A percentile compares a stretch with the other conserved stretches of the same genome.
These are phyloP conservation scores for Erucastrum elatum DNA, from an alignment of 345 rosid species.

Conservation along the genomic window DNA sequence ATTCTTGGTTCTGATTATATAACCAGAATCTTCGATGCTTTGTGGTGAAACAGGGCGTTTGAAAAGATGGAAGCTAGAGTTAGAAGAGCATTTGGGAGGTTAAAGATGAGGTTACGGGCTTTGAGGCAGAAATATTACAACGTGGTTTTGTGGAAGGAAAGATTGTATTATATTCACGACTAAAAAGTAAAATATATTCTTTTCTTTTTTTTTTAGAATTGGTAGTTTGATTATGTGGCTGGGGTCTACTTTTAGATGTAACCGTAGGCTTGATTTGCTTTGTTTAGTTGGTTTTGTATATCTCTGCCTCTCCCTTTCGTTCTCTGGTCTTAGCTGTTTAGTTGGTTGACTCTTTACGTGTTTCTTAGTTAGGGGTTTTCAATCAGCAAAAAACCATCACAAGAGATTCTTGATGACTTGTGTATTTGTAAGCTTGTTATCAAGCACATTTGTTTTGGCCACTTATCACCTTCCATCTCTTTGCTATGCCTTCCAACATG, in stretches of 20 bases:
- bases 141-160: slow-evolving; percentile 28
- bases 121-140: slow-evolving; percentile 29
- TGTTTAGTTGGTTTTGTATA: slow-evolving; percentile 28
- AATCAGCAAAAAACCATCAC: slow-evolving; percentile 9
- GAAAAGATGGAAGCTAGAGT: slow-evolving; percentile 50
- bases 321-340: slow-evolving; percentile 13
- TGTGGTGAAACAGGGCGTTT: slow-evolving; percentile 31
- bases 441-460: not conserved
- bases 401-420: slow-evolving; percentile 21
- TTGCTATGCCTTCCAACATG: not conserved
- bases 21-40: not conserved
- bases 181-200: slow-evolving; percentile 32
- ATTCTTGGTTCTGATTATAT: not conserved
- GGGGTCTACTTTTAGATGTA: slow-evolving; percentile 31
- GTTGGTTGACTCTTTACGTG: slow-evolving; percentile 12
- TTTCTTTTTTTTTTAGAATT: not conserved
- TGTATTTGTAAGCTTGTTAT: slow-evolving; percentile 28
- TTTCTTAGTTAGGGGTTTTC: slow-evolving; percentile 27
- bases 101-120: slow-evolving; percentile 25
- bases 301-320: slow-evolving; percentile 10
- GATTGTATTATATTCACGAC: slow-evolving; percentile 30
- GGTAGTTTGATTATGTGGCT: slow-evolving; percentile 6
- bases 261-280: slow-evolving; percentile 27
- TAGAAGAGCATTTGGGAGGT: slow-evolving; percentile 42
- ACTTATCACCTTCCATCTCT: not conserved